Conservation (phyloP, 202 grass and related monocot species). For the Zizania palustris region DNA sequence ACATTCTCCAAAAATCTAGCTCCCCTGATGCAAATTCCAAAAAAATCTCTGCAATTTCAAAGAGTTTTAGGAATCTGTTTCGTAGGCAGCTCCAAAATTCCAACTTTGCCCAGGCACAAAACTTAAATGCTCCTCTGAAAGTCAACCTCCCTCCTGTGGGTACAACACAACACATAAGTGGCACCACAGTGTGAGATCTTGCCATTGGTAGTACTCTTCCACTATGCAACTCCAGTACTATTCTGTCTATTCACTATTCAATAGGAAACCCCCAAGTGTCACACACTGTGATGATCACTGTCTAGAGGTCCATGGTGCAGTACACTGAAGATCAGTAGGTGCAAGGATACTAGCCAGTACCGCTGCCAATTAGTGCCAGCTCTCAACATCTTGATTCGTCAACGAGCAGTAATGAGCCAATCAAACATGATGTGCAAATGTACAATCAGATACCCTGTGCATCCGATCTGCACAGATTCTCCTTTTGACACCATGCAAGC, state of each 20-base stretch:
- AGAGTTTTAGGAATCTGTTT: background rate
- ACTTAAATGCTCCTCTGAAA: conserved; percentile 33
- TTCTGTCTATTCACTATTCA: no score
- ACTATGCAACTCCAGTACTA: background rate
- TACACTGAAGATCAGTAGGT: no score
- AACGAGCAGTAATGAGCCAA: background rate
- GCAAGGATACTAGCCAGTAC: no score
- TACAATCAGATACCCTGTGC: conserved; percentile 1
- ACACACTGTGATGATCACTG: no score
- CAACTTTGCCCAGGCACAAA: conserved; percentile 15
- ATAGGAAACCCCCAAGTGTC: conserved; percentile 20
- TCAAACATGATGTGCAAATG: background rate
- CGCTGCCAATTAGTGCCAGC: conserved; percentile 10
- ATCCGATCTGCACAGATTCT: background rate
- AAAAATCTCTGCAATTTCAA: conserved; percentile 1
- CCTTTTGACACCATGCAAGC: background rate
- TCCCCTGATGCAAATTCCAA: conserved; percentile 3
- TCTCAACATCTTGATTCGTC: conserved; percentile 15
- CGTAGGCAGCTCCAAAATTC: background rate
- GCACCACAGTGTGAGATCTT: conserved; percentile 29
- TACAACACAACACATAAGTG: background rate
- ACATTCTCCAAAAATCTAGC: conserved; percentile 26
- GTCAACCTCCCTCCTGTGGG: conserved; percentile 47
- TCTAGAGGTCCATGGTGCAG: no score
- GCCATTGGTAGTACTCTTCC: background rate